Base-by-base conservation (phyloP, 257 asterid species). In the Solanum okadae region DNA sequence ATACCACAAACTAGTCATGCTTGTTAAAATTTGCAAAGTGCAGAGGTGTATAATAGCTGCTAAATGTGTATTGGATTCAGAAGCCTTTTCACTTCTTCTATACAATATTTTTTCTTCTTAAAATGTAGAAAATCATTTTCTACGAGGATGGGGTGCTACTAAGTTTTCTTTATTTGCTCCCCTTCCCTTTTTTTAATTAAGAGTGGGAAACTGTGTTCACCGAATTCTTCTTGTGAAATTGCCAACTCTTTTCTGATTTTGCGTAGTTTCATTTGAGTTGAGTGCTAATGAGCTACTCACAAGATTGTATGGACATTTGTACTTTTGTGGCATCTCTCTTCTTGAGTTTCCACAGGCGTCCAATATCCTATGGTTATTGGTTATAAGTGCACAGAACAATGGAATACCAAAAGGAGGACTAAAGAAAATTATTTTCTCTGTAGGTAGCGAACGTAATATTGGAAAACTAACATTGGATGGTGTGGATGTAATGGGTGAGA, bases 401-500 rank as follows among this genome's bases (percentile, higher is more conserved):
- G 31, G 29, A 79, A 81, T 29, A 9, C 86, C 12, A 81, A 81
- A 81, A 27, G 86, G 68, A 29, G 42, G 70, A 31, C 86, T 82
- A 82, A 52, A 46, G 86, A 86, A 34, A 35, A 73, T 52, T 33
- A 73, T 61, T 89, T 79, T 52, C 83, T 87, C 72, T 86, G 88
- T 95, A 97, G 99, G 99, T 87, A 97, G 99, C 88, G 97, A 94
- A 90, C 87, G 92, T 79, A 97, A 97, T 93, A 93, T 94, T 86
- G 94, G 96, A 87, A 91, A 72, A 67, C 92, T 94, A 91, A 90
- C 99, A n/a, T 89, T 97, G 90, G 98, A 97, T 92, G 99, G 99
- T 22, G 98, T 97, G 72, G 99, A 97, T 89, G 95, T 96, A 86
- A 97, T 96, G 99, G 99, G 99, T 70, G 98, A 96, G 89, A 94